These are phyloP conservation scores for Stylosanthes scabra DNA, from an alignment of 331 rosid genomes.

Conservation along the genomic window DNA sequence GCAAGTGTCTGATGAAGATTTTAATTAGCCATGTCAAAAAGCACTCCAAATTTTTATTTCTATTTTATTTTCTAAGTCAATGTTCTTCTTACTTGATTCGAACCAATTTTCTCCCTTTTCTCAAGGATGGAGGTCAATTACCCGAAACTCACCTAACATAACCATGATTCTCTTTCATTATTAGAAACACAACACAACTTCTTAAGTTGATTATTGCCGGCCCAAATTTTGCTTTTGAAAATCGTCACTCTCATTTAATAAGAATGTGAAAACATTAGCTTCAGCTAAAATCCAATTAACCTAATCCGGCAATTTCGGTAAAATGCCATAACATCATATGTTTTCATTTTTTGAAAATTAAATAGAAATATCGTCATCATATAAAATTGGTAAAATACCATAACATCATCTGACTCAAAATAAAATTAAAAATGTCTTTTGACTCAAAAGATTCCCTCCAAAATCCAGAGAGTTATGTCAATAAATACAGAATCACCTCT, in stretches of 20 bases:
- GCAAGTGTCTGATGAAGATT: neutral
- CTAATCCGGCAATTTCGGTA: constrained; percentile 17
- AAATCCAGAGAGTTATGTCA: neutral
- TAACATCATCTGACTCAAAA: too few species aligned
- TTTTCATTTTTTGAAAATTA: neutral
- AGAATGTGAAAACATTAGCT: constrained; percentile 8
- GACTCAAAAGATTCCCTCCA: neutral
- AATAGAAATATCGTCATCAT: neutral
- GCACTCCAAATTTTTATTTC: too few species aligned
- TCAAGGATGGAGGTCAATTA: constrained; percentile 7
- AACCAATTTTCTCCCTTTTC: neutral
- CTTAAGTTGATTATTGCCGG: constrained; percentile 10
- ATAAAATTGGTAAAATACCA: too few species aligned
- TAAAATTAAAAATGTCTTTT: too few species aligned
- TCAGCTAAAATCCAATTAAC: neutral
- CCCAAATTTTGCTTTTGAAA: neutral
- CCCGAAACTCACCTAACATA: constrained; percentile 25
- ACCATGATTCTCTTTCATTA: neutral
- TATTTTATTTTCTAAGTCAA: neutral
- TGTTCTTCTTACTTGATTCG: neutral
- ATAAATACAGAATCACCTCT: constrained; percentile 16
- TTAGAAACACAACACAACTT: neutral
- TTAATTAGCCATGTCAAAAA: neutral
- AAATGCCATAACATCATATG: constrained; percentile 12
- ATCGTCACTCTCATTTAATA: constrained; percentile 2